Conservation (phyloP, 768 basidiomycete species). For the Lanmaoa pseudosensibilis region DNA sequence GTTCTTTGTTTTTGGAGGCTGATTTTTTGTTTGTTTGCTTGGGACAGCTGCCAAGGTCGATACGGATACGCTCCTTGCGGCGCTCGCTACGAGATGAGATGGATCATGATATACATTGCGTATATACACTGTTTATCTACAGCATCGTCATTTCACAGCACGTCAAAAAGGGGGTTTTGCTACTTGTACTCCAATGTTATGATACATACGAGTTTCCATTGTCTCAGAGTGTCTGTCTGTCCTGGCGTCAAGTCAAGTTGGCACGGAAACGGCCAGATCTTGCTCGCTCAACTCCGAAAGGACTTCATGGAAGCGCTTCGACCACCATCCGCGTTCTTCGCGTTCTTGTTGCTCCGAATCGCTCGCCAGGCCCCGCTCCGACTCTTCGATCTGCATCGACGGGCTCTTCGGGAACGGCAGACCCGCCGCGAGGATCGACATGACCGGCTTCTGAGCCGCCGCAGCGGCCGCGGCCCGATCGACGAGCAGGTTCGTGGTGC, state of each 20-base stretch:
- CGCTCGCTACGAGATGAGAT: slow-evolving; percentile 45
- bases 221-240: neutral
- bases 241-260: neutral
- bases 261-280: slow-evolving; percentile 3
- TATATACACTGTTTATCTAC: neutral
- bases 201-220: neutral
- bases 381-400: slow-evolving; percentile 52
- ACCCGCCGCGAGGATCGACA: slow-evolving; percentile 44
- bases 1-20: neutral
- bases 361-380: slow-evolving; percentile 27
- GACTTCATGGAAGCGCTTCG: slow-evolving; percentile 62
- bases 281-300: slow-evolving; percentile 50
- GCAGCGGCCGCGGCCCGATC: slow-evolving; percentile 27
- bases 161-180: neutral
- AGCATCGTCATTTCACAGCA: slow-evolving; percentile 8
- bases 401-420: slow-evolving; percentile 72
- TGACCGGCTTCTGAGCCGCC: slow-evolving; percentile 36
- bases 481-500: slow-evolving; percentile 26
- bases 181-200: neutral
- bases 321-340: slow-evolving; percentile 77
- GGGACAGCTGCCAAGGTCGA: slow-evolving; percentile 61
- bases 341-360: slow-evolving; percentile 47
- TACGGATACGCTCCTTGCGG: slow-evolving; percentile 59
- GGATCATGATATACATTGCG: slow-evolving; percentile 1
- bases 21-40: neutral